phyloP scores from a whole-genome alignment of 2,329 filamentous ascomycete genomes.

The Neurospora sp. region DNA sequence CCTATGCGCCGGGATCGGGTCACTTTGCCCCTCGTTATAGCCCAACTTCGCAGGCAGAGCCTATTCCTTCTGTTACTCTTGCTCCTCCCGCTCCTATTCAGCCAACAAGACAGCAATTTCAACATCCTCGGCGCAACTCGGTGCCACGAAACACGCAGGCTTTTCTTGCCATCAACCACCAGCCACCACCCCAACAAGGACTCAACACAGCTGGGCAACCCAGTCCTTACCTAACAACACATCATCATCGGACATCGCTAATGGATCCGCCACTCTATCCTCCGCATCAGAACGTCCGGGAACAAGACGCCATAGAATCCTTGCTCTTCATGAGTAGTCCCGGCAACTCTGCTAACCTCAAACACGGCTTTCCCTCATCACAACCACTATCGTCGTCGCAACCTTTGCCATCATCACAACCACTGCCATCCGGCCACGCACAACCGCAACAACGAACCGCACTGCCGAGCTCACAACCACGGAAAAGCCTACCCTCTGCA shows the following conservation, averaged over 20 bases:
- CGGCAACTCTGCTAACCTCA: constrained; percentile 57
- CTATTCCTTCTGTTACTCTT: constrained; percentile 20
- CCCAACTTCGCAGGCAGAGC: background rate
- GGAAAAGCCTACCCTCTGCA: constrained; percentile 42
- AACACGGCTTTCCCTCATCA: constrained; percentile 40
- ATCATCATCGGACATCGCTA: constrained; percentile 27
- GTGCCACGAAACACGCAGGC: constrained; percentile 39
- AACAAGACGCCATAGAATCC: constrained; percentile 74
- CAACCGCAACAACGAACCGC: constrained; percentile 25
- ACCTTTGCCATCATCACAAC: constrained; percentile 23
- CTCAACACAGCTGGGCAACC: constrained; percentile 27
- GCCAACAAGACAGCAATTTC: constrained; percentile 27
- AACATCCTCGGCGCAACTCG: constrained; percentile 38
- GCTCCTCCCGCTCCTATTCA: constrained; percentile 47
- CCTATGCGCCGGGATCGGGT: constrained; percentile 7
- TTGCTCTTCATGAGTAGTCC: constrained; percentile 75
- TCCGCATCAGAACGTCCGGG: constrained; percentile 58
- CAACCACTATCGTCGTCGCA: constrained; percentile 27
- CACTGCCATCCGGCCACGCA: constrained; percentile 20
- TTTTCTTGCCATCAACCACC: constrained; percentile 39
- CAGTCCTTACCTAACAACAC: constrained; percentile 30
- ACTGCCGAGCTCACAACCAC: constrained; percentile 38
- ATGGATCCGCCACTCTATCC: constrained; percentile 53
- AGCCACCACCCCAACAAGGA: constrained; percentile 30
- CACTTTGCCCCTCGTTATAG: constrained; percentile 11